Conservation (phyloP, 192 early-diverging fungal genomes). For the Pilobolus umbonatus region DNA sequence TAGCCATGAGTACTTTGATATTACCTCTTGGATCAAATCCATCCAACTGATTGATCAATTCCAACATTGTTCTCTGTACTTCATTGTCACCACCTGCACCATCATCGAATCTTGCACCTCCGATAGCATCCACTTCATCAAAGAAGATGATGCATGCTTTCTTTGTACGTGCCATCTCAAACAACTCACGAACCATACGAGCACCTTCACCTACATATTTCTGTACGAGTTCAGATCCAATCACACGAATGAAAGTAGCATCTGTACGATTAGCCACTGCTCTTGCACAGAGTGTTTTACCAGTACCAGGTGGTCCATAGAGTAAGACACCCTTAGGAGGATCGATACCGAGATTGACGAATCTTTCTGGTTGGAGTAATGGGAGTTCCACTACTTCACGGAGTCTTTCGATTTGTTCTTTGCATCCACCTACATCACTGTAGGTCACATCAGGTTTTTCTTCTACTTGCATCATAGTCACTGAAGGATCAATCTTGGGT, state of each 20-base stretch:
- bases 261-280: conserved; percentile 99
- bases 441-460: conserved; percentile 99
- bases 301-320: conserved; percentile 95
- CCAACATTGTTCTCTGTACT: conserved; percentile 99
- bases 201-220: conserved; percentile 99
- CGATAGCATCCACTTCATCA: conserved; percentile 99
- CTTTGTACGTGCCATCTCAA: conserved; percentile 99
- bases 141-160: conserved; percentile 99
- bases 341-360: conserved; percentile 97
- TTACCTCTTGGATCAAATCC: conserved; percentile 99
- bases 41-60: conserved; percentile 98
- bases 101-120: conserved; percentile 96
- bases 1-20: conserved; percentile 99
- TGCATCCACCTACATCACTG: conserved; percentile 98
- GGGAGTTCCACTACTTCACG: conserved; percentile 99
- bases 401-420: conserved; percentile 99
- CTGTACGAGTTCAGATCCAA: conserved; percentile 99
- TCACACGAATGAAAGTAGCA: conserved; percentile 99
- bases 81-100: conserved; percentile 99
- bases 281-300: conserved; percentile 96
- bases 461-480: conserved; percentile 99
- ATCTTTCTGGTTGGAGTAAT: conserved; percentile 90
- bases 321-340: conserved; percentile 98
- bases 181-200: conserved; percentile 98
- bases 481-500: conserved; percentile 96